A percentile compares a stretch with the other conserved stretches of the same genome.
phyloP scores from a whole-genome alignment of 164 flowering plant species.

The Taxillus chinensis region DNA sequence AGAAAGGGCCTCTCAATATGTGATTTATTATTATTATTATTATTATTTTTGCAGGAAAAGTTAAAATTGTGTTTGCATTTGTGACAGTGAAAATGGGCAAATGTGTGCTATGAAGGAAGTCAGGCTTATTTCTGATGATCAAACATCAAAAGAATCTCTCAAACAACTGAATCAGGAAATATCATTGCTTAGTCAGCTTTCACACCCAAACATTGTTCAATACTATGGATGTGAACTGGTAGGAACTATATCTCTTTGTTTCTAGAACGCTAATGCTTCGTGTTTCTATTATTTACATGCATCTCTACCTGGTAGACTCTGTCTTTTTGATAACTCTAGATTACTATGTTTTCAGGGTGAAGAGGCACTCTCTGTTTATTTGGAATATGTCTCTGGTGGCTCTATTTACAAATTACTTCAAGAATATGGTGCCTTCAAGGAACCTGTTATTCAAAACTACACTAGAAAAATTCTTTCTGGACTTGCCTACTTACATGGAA shows the following conservation, averaged over 20 bases:
- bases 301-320: neutral
- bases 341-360: slow-evolving; percentile 30
- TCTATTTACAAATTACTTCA: slow-evolving; percentile 66
- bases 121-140: slow-evolving; percentile 1
- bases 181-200: slow-evolving; percentile 17
- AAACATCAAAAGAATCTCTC: slow-evolving; percentile 3
- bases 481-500: slow-evolving; percentile 62
- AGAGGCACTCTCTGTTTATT: slow-evolving; percentile 60
- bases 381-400: slow-evolving; percentile 76
- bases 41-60: neutral
- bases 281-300: too few relatives aligned
- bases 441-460: slow-evolving; percentile 70
- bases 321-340: neutral
- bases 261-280: neutral
- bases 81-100: slow-evolving; percentile 4
- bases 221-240: slow-evolving; percentile 22
- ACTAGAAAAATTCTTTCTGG: slow-evolving; percentile 59
- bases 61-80: neutral
- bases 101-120: slow-evolving; percentile 7
- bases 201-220: slow-evolving; percentile 26
- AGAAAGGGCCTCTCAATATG: too few relatives aligned
- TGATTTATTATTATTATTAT: too few relatives aligned
- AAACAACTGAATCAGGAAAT: slow-evolving; percentile 16
- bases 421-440: slow-evolving; percentile 62
- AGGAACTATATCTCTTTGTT: neutral